Percentiles rank a stretch among this genome's conserved stretches.
Evolutionary conservation across 257 asterid genomes (phyloP).

Genomic region (Anisodus acutangulus): DNA sequence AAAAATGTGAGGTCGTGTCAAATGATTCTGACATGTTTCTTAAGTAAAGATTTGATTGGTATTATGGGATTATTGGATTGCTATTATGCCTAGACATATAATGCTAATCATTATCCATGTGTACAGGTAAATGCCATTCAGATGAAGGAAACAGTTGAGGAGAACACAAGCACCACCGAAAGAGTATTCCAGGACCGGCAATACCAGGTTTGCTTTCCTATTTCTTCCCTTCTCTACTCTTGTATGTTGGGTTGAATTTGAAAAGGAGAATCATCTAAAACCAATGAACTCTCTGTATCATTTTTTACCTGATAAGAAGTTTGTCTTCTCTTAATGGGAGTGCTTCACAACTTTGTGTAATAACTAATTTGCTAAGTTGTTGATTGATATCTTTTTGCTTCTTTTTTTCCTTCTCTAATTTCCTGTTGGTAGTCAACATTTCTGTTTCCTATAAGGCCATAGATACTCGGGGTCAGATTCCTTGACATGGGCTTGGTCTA

Average conservation of each 20-base stretch:
- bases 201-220: conserved; percentile 66
- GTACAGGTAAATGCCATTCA: conserved; percentile 90
- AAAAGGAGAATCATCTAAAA: not conserved
- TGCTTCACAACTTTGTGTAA: conserved; percentile 9
- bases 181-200: conserved; percentile 96
- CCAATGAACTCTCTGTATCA: not conserved
- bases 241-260: not conserved
- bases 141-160: conserved; percentile 97
- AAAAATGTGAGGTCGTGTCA: not conserved
- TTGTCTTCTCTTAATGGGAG: not conserved
- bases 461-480: not conserved
- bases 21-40: conserved; percentile 10
- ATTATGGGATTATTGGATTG: not conserved
- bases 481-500: not conserved
- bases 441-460: not conserved
- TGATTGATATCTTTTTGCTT: not conserved
- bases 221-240: conserved; percentile 4
- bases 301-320: not conserved
- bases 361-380: conserved; percentile 1
- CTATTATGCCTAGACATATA: not conserved
- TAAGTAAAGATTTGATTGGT: not conserved
- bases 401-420: not conserved
- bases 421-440: conserved; percentile 7
- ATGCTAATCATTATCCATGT: not conserved
- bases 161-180: conserved; percentile 88